Base-by-base conservation (phyloP, 139 green algal species). In the Chlorella sp. region DNA sequence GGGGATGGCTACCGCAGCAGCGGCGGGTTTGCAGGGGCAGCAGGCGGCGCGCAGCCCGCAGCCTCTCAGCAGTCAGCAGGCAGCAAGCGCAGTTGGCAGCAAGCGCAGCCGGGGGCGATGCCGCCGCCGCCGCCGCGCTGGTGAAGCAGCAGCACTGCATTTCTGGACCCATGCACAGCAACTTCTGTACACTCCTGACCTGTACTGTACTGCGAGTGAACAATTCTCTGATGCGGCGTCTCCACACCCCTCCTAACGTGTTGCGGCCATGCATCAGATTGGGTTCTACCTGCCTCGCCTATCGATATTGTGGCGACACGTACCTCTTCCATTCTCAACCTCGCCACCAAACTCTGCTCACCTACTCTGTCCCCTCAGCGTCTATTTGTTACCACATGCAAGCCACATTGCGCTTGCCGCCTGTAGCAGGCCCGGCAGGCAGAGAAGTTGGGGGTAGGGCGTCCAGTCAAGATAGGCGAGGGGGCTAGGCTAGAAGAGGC, bases 51-150 rank as follows among this genome's bases (percentile, higher is more conserved):
- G 51, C 11, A 21, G 34, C 57, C 57, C 0, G 26, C 57, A 2
- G 28, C 26, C n/a, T 72, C 57, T 2, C 57, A 57, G 26, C 36
- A 18, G 15, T 82, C 76, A 26, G 57, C 57, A 1, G 76, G 76
- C 57, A 73, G 36, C 60, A 82, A 82, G 60, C 76, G 76, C 76
- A 82, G 57, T 38, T 71, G 57, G 60, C 55, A 55, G 25, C 70
- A 78, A 41, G 18, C 30, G 12, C 38, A 76, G 69, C 69, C 21
- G n/a, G n/a, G n/a, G 32, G 34, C 68, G 34, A 39, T 74, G 70
- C 70, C 70, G 26, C 70, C 70, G 36, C 65, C 65, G 65, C 65
- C 65, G 30, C 65, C 65, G 30, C 32, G 39, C 39, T 78, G 70
- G 70, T 78, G 41, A 76, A 30, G 25, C 39, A 6, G 30, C 1